Conservation (phyloP, 2,329 filamentous ascomycete species). For the Ophiocordyceps polyrhachis-furcata region DNA sequence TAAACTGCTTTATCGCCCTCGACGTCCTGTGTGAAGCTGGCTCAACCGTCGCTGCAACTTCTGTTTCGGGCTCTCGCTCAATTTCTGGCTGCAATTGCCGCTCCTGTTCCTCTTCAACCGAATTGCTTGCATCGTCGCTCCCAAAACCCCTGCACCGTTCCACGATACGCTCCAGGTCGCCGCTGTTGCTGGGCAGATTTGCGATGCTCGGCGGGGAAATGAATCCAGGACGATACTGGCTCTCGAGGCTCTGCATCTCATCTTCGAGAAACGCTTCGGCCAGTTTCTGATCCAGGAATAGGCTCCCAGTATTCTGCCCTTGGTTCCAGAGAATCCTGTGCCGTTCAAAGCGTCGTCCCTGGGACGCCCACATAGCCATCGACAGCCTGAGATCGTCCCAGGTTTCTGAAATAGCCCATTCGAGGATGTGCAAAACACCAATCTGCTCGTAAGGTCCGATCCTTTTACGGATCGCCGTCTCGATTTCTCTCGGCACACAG, state of each 20-base stretch:
- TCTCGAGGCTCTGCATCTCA: constrained; percentile 1
- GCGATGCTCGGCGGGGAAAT: not conserved
- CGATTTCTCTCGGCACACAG: constrained; percentile 37
- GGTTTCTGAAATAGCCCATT: constrained; percentile 41
- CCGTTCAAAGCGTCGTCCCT: not conserved
- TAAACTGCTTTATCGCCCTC: not conserved
- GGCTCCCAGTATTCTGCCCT: not conserved
- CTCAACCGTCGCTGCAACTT: constrained; percentile 19
- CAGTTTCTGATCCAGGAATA: not conserved
- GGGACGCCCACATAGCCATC: constrained; percentile 3
- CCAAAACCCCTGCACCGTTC: no score
- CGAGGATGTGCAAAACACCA: constrained; percentile 27
- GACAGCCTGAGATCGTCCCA: constrained; percentile 26
- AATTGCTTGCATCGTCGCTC: not conserved
- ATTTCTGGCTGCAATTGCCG: constrained; percentile 41
- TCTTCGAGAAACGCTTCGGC: not conserved
- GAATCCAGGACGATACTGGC: not conserved
- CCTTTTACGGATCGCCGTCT: constrained; percentile 6
- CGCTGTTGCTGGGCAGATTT: not conserved
- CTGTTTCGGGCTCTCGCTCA: constrained; percentile 37
- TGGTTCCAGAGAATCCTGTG: not conserved
- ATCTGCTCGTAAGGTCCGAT: constrained; percentile 11
- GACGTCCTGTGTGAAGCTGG: constrained; percentile 1
- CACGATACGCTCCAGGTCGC: no score
- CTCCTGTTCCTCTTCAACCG: constrained; percentile 2